Percentiles rank a stretch among this genome's conserved stretches.
Evolutionary conservation across 2,329 filamentous ascomycete species (phyloP).

Genomic region (Monilinia aucupariae): DNA sequence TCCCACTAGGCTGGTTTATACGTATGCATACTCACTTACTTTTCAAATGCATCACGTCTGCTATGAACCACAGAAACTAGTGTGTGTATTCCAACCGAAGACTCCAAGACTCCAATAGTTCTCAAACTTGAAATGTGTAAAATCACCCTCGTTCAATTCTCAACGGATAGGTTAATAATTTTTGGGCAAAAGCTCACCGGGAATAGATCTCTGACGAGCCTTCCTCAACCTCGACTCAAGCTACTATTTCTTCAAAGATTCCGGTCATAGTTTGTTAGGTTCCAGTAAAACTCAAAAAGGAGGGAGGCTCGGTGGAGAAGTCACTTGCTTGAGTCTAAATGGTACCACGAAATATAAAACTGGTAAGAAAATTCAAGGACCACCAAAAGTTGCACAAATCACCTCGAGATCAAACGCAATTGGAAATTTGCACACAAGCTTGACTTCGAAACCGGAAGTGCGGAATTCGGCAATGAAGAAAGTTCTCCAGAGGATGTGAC

Average conservation of each 20-base stretch:
- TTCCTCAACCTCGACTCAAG: no score
- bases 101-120: no score
- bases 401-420: not conserved
- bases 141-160: no score
- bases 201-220: no score
- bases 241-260: not conserved
- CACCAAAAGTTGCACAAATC: not conserved
- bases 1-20: no score
- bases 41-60: no score
- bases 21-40: no score
- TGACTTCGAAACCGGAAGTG: not conserved
- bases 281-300: not conserved
- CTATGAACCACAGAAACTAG: no score
- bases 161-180: no score
- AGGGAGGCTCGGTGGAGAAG: not conserved
- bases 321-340: not conserved
- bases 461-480: not conserved
- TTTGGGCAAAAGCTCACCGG: no score
- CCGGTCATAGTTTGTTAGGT: not conserved
- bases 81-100: no score
- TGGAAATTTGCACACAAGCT: not conserved
- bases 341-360: not conserved
- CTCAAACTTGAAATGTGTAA: no score
- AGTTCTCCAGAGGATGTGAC: not conserved
- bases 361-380: not conserved